A percentile compares a stretch with the other conserved stretches of the same genome.
phyloP scores from a whole-genome alignment of 176 grass and related monocot genomes.

The Paspalum notatum region DNA sequence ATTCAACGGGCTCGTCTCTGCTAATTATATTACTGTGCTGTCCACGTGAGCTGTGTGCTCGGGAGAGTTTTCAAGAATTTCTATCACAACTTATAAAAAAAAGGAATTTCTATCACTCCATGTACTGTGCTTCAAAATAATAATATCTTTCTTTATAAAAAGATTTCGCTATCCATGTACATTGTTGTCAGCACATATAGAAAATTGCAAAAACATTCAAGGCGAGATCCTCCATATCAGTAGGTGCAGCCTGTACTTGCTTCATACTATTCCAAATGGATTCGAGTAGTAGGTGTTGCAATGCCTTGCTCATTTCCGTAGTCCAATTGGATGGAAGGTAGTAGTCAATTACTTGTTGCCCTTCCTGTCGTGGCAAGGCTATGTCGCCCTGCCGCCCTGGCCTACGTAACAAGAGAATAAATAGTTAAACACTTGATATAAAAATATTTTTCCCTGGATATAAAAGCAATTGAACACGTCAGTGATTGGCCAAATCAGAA shows the following conservation, averaged over 20 bases:
- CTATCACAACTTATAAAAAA: no score
- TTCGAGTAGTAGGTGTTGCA: no score
- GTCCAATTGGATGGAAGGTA: not conserved
- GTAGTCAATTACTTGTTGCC: not conserved
- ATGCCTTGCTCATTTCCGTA: slow-evolving; percentile 22
- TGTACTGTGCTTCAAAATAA: no score
- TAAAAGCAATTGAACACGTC: not conserved
- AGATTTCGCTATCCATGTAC: not conserved
- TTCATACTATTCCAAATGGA: no score
- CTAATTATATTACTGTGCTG: not conserved
- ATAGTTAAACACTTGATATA: not conserved
- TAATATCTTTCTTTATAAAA: no score
- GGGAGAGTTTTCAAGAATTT: no score
- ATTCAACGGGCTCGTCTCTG: not conserved
- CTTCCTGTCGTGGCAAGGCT: not conserved
- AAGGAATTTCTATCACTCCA: no score
- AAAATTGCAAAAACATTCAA: not conserved
- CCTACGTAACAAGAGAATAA: not conserved
- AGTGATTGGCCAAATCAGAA: not conserved
- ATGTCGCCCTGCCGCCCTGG: no score
- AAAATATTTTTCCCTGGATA: not conserved
- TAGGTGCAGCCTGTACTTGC: not conserved
- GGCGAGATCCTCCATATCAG: not conserved
- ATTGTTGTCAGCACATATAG: not conserved
- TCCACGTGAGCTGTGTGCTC: no score